Evolutionary conservation across 352 stramenopile genomes (phyloP).

Genomic region (Pythium phragmitis): DNA sequence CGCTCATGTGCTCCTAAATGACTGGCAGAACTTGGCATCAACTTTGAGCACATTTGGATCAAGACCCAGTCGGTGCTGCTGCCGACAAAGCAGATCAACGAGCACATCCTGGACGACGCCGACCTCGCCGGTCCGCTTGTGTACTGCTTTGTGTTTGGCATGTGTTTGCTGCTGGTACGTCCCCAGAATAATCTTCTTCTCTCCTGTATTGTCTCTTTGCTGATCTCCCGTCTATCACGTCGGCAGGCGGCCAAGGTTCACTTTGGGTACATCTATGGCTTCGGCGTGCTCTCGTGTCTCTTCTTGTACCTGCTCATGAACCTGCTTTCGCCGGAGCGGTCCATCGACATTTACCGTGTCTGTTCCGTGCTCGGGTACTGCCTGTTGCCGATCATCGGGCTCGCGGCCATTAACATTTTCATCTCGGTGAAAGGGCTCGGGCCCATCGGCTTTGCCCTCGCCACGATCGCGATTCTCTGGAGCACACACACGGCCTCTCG

Average conservation of each 20-base stretch:
- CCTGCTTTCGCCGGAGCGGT: conserved; percentile 86
- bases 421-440: conserved; percentile 83
- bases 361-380: conserved; percentile 97
- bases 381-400: conserved; percentile 94
- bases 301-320: conserved; percentile 97
- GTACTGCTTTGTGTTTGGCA: conserved; percentile 94
- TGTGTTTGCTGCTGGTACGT: conserved; percentile 91
- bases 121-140: conserved; percentile 95
- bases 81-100: conserved; percentile 89
- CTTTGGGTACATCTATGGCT: conserved; percentile 99
- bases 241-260: conserved; percentile 90
- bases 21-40: conserved; percentile 93
- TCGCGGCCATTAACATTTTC: conserved; percentile 93
- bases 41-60: conserved; percentile 96
- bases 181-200: background rate
- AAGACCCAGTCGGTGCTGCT: conserved; percentile 96
- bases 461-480: conserved; percentile 90
- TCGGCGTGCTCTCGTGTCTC: conserved; percentile 95
- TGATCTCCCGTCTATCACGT: background rate
- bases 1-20: background rate
- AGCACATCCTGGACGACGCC: conserved; percentile 89
- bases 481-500: conserved; percentile 93
- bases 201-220: background rate
- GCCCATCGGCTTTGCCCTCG: conserved; percentile 81
- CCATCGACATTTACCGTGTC: conserved; percentile 93